Evolutionary conservation across 1,139 yeast species (phyloP), one percentile per base, ranked within the genome.

Genomic region (Candida buenavistaensis): DNA sequence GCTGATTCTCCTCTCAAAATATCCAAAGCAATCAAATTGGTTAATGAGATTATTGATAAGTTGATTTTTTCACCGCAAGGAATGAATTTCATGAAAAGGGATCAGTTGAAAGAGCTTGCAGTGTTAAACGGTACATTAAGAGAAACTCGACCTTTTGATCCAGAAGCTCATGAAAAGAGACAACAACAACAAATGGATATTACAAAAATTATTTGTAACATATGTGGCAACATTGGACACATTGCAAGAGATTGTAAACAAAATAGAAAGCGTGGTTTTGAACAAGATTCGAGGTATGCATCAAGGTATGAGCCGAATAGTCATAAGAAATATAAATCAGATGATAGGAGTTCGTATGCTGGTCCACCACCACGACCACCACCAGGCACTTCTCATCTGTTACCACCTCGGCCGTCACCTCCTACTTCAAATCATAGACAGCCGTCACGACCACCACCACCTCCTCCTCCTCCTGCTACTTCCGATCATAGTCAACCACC

Each of bases 101-200:
- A 85, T 30, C 99, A 94, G 56, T 70, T 94, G 45, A 72, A 96
- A 44, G 96, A 92, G 51, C 70, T 94, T 49, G 99, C 99, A 0
- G 82, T 87, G 11, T 70, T 92, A 40, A 94, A 92, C 63, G 99
- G 99, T 61, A 94, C 98, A 0, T 69, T 89, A 32, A 73, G 97
- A 37, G 96, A 87, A 51, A 69, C 76, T 2, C 85, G 80, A 82
- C 89, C 64, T 64, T 80, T 57, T 66, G 82, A 57, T 69, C 87
- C 50, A 67, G 96, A 66, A 62, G 70, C 48, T 49, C 71, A 81
- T 50, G 64, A 43, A 54, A 55, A 68, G 35, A 45, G 57, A 30
- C 43, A 67, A 64, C 50, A 72, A 62, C 50, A 72, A 6, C 53
- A 60, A 12, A 68, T 48, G 65, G 75, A 75, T 52, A 72, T 82